Evolutionary conservation across 2,329 filamentous ascomycete species (phyloP), one percentile per base, ranked within the genome.

Genomic region (Epichloe baconii): DNA sequence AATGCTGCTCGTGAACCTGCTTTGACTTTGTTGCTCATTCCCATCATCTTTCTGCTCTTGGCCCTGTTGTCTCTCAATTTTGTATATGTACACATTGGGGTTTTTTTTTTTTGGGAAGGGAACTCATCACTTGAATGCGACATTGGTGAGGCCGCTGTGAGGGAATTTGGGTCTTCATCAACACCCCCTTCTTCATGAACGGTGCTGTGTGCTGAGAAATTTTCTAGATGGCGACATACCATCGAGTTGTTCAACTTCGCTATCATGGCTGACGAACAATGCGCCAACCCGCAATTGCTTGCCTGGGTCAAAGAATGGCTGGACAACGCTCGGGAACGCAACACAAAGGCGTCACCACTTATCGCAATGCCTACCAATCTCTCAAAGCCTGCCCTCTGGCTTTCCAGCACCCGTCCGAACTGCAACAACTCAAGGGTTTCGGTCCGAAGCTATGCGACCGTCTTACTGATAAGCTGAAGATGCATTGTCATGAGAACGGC

Each of bases 281-380:
- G 78, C 56, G 76, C 80, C 15, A 93, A 93, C 59, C 82, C 86
- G 5, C 72, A 87, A 41, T 74, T 88, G 8, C 73, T 90, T 11
- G 69, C 70, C 56, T 90, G 85, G 81, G 79, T 90, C 48, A 83
- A 86, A 61, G 85, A 89, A 70, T 88, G 83, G 84, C 76, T 85
- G 47, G 83, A 89, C 44, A 64, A 77, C 41, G 86, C 85, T 12
- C 74, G 77, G 47, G 79, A 87, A 57, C 77, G 77, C 44, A 87
- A 84, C 61, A 78, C 79, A 17, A 88, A 62, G 84, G 83, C 21
- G 68, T 81, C 23, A 79, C 75, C n/a, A 82, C 79, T 0, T 91
- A 89, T 65, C 85, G 79, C 56, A 80, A 83, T 58, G 87, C 87
- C 1, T 88, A 88, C 61, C 77, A 87, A 52, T 85, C 86, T 2